Percentiles rank a stretch among this genome's conserved stretches.
These are phyloP conservation scores for Metschnikowia hibisci DNA, from an alignment of 805 yeast species.

Conservation along the genomic window DNA sequence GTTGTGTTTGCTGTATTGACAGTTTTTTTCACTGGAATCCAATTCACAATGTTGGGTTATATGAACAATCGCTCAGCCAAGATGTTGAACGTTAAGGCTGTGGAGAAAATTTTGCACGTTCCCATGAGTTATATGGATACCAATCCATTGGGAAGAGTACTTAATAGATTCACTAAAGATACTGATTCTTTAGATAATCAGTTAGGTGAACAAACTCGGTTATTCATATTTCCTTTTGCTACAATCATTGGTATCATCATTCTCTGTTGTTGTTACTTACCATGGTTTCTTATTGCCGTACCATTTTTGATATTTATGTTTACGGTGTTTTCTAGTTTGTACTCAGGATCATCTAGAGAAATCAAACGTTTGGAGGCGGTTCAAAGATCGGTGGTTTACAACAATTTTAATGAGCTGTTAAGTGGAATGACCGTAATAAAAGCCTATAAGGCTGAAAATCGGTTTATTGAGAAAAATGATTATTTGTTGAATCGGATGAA, in stretches of 20 bases:
- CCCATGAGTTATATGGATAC: conserved; percentile 44
- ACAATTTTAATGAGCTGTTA: conserved; percentile 47
- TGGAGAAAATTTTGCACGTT: conserved; percentile 35
- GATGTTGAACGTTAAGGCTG: conserved; percentile 35
- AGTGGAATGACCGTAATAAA: conserved; percentile 47
- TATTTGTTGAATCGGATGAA: conserved; percentile 42
- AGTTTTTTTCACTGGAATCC: conserved; percentile 36
- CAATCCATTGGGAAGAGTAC: conserved; percentile 41
- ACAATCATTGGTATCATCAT: conserved; percentile 31
- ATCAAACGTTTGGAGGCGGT: conserved; percentile 47
- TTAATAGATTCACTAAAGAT: conserved; percentile 43
- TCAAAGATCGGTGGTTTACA: conserved; percentile 46
- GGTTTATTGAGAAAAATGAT: conserved; percentile 42
- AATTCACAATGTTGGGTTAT: conserved; percentile 40
- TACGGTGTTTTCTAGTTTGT: conserved; percentile 36
- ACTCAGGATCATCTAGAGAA: conserved; percentile 47
- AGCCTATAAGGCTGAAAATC: conserved; percentile 34
- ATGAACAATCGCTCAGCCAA: conserved; percentile 38
- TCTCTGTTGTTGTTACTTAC: conserved; percentile 48
- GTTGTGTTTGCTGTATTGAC: conserved; percentile 35
- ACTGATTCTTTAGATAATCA: conserved; percentile 45
- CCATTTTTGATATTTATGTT: conserved; percentile 47
- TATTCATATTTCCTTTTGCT: conserved; percentile 40
- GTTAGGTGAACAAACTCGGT: conserved; percentile 40
- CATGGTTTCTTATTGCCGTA: conserved; percentile 52